Conservation (phyloP, 208 protist species). For the Acanthamoeba royreba region DNA sequence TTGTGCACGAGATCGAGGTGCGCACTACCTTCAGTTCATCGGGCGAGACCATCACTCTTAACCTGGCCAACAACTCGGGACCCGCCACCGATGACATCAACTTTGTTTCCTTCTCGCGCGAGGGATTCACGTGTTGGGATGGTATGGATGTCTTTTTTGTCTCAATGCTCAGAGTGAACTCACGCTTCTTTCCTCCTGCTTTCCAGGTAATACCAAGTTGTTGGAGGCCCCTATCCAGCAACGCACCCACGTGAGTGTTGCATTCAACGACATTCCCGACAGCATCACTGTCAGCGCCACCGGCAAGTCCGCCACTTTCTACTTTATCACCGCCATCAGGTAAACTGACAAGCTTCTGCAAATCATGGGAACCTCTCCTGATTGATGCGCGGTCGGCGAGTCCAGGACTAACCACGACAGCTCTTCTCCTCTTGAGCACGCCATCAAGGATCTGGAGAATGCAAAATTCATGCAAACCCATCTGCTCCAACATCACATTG, state of each 20-base stretch:
- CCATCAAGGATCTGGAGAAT: neutral
- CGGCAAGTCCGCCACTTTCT: neutral
- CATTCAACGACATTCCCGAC: neutral
- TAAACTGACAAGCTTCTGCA: no score
- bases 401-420: neutral
- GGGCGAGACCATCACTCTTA: neutral
- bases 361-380: no score
- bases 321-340: conserved; percentile 18
- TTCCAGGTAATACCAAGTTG: neutral
- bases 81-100: neutral
- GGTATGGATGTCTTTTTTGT: no score
- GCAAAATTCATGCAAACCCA: neutral
- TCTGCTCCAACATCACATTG: neutral
- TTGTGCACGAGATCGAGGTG: neutral
- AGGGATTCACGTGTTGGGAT: no score
- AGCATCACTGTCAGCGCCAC: neutral
- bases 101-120: neutral
- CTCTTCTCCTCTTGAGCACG: neutral
- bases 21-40: neutral
- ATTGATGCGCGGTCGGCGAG: neutral
- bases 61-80: neutral
- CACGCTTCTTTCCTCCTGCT: no score
- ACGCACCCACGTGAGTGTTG: neutral
- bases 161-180: no score
- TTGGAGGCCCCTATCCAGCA: neutral